Evolutionary conservation across 2,329 filamentous ascomycete species (phyloP).

Genomic region (Fusarium miscanthi): DNA sequence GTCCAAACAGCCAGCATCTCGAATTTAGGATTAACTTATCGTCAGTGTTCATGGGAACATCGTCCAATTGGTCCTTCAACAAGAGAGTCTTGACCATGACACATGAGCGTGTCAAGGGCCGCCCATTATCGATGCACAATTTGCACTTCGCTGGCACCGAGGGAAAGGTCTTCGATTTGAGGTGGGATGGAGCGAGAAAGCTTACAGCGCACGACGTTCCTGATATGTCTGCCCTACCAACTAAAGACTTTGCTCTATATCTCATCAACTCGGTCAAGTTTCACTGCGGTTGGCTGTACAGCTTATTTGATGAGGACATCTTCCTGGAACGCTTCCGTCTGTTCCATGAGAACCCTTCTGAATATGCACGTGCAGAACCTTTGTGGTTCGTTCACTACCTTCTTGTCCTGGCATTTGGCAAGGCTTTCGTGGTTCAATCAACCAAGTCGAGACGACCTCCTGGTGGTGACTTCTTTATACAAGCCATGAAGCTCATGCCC

Average conservation of each 20-base stretch:
- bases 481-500: constrained; percentile 39
- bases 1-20: rapidly evolving
- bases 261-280: constrained; percentile 40
- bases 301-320: constrained; percentile 30
- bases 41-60: constrained; percentile 36
- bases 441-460: constrained; percentile 31
- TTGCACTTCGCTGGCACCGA: constrained; percentile 28
- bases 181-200: constrained; percentile 23
- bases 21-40: neutral
- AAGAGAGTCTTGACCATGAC: constrained; percentile 37
- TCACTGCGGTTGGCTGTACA: constrained; percentile 32
- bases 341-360: constrained; percentile 20
- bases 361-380: neutral
- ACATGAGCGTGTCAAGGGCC: constrained; percentile 27
- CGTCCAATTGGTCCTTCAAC: constrained; percentile 39
- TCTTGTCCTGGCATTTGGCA: constrained; percentile 34
- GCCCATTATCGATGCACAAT: constrained; percentile 20
- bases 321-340: constrained; percentile 31
- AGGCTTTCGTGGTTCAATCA: constrained; percentile 36
- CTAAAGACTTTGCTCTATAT: constrained; percentile 33
- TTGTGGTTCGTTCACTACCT: constrained; percentile 40
- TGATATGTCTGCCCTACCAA: constrained; percentile 18
- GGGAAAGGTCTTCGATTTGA: constrained; percentile 31
- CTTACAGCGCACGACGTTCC: neutral
- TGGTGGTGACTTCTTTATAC: constrained; percentile 28